Evolutionary conservation across 2,329 filamentous ascomycete species (phyloP), one percentile per base, ranked within the genome.

Genomic region (Thelonectria olida): DNA sequence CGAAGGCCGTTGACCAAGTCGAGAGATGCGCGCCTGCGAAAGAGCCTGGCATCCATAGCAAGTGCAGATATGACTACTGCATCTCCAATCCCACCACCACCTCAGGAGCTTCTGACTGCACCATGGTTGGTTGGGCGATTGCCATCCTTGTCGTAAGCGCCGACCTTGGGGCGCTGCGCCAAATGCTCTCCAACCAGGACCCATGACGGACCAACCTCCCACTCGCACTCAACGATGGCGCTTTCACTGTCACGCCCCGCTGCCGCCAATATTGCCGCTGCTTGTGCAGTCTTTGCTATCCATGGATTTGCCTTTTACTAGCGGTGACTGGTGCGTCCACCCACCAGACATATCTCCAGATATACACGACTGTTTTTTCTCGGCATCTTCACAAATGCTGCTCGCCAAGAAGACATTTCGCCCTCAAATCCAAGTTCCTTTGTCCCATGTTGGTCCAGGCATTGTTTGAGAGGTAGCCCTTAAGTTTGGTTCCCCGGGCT

Each of bases 121-220:
- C 25, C 47, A 31, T 57, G 50, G 59, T 48, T 51, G 49, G 49
- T 44, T 34, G 55, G 54, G 48, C 28, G 50, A 27, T 25, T 25
- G 38, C 20, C 36, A 59, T 36, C 62, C 66, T 41, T 58, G 64
- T 61, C 55, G 25, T 67, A 67, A 65, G 66, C 66, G 62, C 62
- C 64, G 53, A 48, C 28, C 38, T 34, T 45, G 47, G 23, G 56
- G 25, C 49, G 45, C 38, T 63, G 61, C 63, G 51, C 59, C 58
- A 63, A 63, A 60, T 52, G 3, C 51, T 49, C 31, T 54, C 45
- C 59, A 45, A 17, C 22, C 44, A 42, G n/a, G 38, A 49, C 38
- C 54, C 53, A 61, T 54, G 51, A 27, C 31, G 22, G 13, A 20
- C 39, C 50, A 59, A 44, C 38, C 50, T 49, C 25, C n/a, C 50